Evolutionary conservation across 1,284 basidiomycete species (phyloP), one percentile per base, ranked within the genome.

Genomic region (Porodaedalea pini): DNA sequence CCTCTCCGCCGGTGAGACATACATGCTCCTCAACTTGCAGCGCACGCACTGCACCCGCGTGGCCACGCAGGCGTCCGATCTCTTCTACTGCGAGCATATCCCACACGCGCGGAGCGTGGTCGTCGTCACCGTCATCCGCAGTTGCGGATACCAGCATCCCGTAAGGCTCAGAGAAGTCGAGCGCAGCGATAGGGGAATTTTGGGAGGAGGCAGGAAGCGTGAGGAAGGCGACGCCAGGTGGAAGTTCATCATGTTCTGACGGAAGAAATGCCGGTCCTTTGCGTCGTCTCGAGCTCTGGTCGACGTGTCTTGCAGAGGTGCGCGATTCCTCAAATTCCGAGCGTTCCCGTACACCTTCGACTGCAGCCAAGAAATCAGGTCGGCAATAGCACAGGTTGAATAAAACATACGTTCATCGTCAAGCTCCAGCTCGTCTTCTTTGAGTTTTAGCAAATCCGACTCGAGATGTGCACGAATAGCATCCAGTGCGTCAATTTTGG

Each of bases 131-230:
- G 13, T 57, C 56, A 63, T 82, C 79, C 43, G 73, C 84, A 0
- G 91, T 87, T 0, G 93, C 88, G 47, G 86, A 92, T 51, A 99
- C 93, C 29, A 98, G 82, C 10, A 88, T 91, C 34, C 94, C 96
- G 67, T 99, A 99, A 8, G 96, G 96, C 69, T 98, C 94, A 17
- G 93, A 94, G 69, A 98, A 94, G 74, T 99, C 96, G 36, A 99
- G 81, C 1, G 93, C 87, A 0, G 87, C 87, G 66, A 99, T 86
- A 1, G 94, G 89, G 0, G 85, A 85, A 0, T 83, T 76, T 67
- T 98, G 94, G 37, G 51, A 32, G 36, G 36, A 36, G 10, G 37
- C 36, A 15, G 48, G 48, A 41, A 54, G 60, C 70, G 92, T 92
- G 94, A 99, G 98, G 75, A 99, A 99, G 4, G 96, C 96, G 3